These are phyloP conservation scores for Escallonia herrerae DNA, from an alignment of 129 eudicot genomes.

Conservation along the genomic window DNA sequence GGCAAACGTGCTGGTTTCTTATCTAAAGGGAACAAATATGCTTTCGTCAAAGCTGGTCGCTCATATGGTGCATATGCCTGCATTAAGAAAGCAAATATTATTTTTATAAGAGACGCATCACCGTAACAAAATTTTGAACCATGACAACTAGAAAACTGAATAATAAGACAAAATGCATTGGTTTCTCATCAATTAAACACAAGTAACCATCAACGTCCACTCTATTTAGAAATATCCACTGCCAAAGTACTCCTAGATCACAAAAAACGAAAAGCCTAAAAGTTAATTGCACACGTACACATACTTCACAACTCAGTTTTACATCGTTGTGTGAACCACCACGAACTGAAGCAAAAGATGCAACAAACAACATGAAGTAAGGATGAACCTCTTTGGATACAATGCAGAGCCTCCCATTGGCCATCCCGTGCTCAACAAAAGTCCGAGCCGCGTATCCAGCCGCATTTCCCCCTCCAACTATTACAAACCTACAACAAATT, in stretches of 20 bases:
- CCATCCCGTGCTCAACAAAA: slow-evolving; percentile 81
- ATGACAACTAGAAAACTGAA: not conserved
- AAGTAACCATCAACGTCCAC: not conserved
- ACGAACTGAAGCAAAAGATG: not conserved
- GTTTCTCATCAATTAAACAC: not conserved
- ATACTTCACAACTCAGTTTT: slow-evolving; percentile 2
- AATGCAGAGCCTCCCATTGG: slow-evolving; percentile 90
- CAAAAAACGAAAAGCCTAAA: not conserved
- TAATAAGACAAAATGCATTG: not conserved
- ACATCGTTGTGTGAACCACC: not conserved
- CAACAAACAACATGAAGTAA: not conserved
- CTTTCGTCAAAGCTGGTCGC: slow-evolving; percentile 96
- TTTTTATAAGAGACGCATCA: not conserved
- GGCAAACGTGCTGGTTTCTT: slow-evolving; percentile 97
- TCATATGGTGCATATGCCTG: slow-evolving; percentile 96
- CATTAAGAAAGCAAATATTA: slow-evolving; percentile 7
- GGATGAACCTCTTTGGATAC: slow-evolving; percentile 76
- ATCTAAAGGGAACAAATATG: slow-evolving; percentile 72
- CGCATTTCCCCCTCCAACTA: slow-evolving; percentile 97
- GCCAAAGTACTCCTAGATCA: not conserved
- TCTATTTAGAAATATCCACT: not conserved
- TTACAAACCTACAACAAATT: slow-evolving; percentile 54
- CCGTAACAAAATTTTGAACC: not conserved
- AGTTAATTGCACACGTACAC: not conserved
- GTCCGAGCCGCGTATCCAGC: slow-evolving; percentile 98